Evolutionary conservation across 805 yeast species (phyloP).

Genomic region (Kazachstania martiniae): DNA sequence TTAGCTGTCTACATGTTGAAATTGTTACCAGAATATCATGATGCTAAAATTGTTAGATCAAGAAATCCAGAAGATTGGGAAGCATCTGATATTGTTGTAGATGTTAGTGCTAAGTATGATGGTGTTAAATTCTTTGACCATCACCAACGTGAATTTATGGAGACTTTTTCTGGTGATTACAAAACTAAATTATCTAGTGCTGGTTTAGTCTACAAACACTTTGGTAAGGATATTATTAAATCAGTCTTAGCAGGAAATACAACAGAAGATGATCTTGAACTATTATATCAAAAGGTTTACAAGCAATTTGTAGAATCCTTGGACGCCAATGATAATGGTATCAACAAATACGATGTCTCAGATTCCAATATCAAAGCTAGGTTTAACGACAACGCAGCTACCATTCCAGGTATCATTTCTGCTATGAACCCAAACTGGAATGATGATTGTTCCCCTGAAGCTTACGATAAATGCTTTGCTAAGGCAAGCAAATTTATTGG

Average conservation of each 20-base stretch:
- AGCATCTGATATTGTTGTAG: conserved; percentile 82
- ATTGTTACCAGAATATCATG: conserved; percentile 53
- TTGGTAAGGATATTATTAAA: conserved; percentile 57
- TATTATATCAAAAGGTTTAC: conserved; percentile 69
- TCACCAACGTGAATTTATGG: conserved; percentile 86
- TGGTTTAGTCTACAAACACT: conserved; percentile 84
- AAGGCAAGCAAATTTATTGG: conserved; percentile 82
- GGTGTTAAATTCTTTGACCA: conserved; percentile 83
- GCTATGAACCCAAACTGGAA: conserved; percentile 83
- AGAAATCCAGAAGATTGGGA: conserved; percentile 80
- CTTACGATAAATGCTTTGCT: conserved; percentile 50
- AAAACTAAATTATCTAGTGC: conserved; percentile 85
- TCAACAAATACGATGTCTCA: conserved; percentile 48
- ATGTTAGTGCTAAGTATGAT: conserved; percentile 79
- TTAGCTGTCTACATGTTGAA: conserved; percentile 82
- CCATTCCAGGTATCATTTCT: conserved; percentile 69
- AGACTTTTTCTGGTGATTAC: conserved; percentile 53
- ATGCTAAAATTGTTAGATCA: conserved; percentile 68
- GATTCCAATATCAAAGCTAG: conserved; percentile 36
- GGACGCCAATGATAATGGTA: conserved; percentile 95
- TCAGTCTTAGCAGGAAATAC: conserved; percentile 33
- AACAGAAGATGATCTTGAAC: conserved; percentile 36
- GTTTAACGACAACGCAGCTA: conserved; percentile 63
- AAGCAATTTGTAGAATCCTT: conserved; percentile 79
- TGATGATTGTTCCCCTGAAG: conserved; percentile 51